Evolutionary conservation across 495 filamentous ascomycete species (phyloP).

Genomic region (Annulohypoxylon moriforme): DNA sequence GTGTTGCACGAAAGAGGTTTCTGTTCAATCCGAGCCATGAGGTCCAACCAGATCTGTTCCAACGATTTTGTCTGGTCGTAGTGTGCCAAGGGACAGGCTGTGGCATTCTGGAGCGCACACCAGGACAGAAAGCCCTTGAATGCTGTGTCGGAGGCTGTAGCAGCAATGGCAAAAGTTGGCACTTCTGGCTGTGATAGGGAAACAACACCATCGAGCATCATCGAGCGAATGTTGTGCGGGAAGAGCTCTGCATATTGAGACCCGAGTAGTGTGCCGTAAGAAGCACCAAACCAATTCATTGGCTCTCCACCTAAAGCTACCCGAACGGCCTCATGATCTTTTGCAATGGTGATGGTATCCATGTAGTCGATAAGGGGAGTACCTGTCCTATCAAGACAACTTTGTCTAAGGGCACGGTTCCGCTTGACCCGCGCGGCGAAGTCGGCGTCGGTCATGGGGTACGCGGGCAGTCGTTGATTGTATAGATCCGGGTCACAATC

Average conservation of each 20-base stretch:
- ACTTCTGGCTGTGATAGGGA: background rate
- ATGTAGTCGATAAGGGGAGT: constrained; percentile 40
- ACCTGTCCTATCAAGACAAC: constrained; percentile 47
- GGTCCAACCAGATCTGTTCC: constrained; percentile 14
- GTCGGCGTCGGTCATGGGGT: constrained; percentile 29
- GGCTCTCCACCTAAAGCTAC: constrained; percentile 41
- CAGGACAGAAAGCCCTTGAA: constrained; percentile 6
- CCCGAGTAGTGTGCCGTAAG: constrained; percentile 64
- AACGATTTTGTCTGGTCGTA: background rate
- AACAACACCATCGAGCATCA: constrained; percentile 26
- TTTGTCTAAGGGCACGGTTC: constrained; percentile 47
- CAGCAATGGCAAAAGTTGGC: background rate
- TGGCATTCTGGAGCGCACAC: background rate
- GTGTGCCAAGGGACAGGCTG: constrained; percentile 6
- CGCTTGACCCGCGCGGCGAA: constrained; percentile 29
- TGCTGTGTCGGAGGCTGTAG: background rate
- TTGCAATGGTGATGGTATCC: constrained; percentile 50
- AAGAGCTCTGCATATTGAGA: constrained; percentile 48
- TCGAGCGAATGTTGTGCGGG: constrained; percentile 31
- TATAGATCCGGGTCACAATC: constrained; percentile 48
- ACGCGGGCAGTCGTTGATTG: constrained; percentile 34
- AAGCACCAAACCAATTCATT: constrained; percentile 52
- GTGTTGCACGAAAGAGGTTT: constrained; percentile 8
- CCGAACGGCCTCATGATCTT: constrained; percentile 53
- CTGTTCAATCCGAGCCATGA: constrained; percentile 1